phyloP scores from a whole-genome alignment of 2,329 filamentous ascomycete species.

The Hirsutella rhossiliensis region DNA sequence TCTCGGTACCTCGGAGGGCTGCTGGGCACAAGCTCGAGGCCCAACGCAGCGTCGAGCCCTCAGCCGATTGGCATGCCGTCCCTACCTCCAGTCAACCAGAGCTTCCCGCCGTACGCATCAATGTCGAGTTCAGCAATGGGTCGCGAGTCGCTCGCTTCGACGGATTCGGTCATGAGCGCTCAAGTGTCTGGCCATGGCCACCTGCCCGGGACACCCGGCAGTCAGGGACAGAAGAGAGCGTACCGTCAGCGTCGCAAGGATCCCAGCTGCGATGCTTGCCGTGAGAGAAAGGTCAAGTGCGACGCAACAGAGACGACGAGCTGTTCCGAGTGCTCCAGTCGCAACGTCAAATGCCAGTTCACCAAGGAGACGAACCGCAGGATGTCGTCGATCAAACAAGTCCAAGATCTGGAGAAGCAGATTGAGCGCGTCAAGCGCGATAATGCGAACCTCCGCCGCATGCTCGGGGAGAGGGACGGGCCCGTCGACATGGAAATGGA shows the following conservation, averaged over 20 bases:
- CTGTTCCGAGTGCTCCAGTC: slow-evolving; percentile 93
- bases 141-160: slow-evolving; percentile 49
- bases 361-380: slow-evolving; percentile 97
- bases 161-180: slow-evolving; percentile 43
- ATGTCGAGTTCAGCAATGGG: slow-evolving; percentile 37
- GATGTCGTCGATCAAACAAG: slow-evolving; percentile 99
- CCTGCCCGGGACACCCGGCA: slow-evolving; percentile 27
- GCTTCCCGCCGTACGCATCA: slow-evolving; percentile 42
- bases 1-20: slow-evolving; percentile 38
- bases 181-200: slow-evolving; percentile 28
- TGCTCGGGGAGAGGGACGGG: slow-evolving; percentile 40
- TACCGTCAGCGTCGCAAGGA: slow-evolving; percentile 94
- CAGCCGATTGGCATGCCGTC: slow-evolving; percentile 42
- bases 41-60: slow-evolving; percentile 34
- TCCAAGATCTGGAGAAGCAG: slow-evolving; percentile 93
- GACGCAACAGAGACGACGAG: slow-evolving; percentile 94
- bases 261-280: slow-evolving; percentile 92
- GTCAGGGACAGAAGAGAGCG: slow-evolving; percentile 74
- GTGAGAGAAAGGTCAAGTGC: slow-evolving; percentile 77
- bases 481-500: slow-evolving; percentile 38
- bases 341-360: slow-evolving; percentile 95
- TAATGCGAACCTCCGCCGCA: slow-evolving; percentile 60
- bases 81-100: slow-evolving; percentile 33
- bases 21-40: slow-evolving; percentile 38
- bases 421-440: slow-evolving; percentile 69